phyloP scores from a whole-genome alignment of 148 eudicot genomes.

The Salicornia ramosissima region DNA sequence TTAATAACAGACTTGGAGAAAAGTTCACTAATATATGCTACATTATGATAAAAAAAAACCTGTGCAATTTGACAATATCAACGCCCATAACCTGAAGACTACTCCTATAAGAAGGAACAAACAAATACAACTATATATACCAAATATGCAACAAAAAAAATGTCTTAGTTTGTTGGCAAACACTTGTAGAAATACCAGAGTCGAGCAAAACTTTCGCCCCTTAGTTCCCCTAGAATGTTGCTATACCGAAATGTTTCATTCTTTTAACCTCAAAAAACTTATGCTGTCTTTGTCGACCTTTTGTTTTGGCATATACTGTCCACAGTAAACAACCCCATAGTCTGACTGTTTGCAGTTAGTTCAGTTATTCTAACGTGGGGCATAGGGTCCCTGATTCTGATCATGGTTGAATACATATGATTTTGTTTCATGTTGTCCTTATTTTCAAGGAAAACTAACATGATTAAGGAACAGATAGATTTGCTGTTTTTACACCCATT shows the following conservation, averaged over 20 bases:
- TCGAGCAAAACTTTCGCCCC: neutral
- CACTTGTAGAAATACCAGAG: neutral
- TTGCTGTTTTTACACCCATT: conserved; percentile 8
- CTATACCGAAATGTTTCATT: neutral
- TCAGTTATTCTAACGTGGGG: neutral
- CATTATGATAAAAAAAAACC: conserved; percentile 1
- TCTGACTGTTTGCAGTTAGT: neutral
- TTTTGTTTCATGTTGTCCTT: neutral
- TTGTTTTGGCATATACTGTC: neutral
- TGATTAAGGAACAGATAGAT: conserved; percentile 7
- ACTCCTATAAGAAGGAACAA: conserved; percentile 15
- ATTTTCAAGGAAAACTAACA: neutral
- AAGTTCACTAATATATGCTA: conserved; percentile 4
- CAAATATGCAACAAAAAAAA: neutral
- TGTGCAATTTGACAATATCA: conserved; percentile 15
- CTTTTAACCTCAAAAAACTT: neutral
- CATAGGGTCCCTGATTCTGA: neutral
- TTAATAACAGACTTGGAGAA: neutral
- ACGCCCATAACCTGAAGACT: conserved; percentile 14
- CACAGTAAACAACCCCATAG: neutral
- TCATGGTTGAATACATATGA: neutral
- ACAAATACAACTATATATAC: neutral
- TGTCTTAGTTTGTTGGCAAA: neutral
- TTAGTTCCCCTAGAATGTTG: neutral
- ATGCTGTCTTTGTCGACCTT: neutral